phyloP scores from a whole-genome alignment of 495 filamentous ascomycete species.

The Ascobolus immersus region DNA sequence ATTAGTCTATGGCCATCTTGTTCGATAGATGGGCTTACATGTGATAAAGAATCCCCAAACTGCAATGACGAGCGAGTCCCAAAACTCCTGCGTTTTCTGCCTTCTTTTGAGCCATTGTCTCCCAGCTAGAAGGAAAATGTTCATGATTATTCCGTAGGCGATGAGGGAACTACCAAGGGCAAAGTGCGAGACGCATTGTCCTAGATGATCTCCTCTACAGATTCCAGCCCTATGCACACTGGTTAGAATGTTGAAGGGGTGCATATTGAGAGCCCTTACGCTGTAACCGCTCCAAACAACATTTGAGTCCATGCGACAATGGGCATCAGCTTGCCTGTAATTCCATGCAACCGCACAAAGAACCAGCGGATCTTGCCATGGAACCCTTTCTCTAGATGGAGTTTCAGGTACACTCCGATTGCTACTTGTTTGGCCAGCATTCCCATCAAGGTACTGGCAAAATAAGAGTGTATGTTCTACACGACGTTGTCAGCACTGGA shows the following conservation, averaged over 20 bases:
- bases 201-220: constrained; percentile 70
- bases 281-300: constrained; percentile 83
- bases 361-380: constrained; percentile 50
- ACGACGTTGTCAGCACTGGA: background rate
- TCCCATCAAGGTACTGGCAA: constrained; percentile 56
- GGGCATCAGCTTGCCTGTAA: constrained; percentile 69
- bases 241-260: background rate
- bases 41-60: constrained; percentile 79
- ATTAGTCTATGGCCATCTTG: no score
- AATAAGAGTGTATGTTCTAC: constrained; percentile 55
- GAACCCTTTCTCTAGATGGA: constrained; percentile 65
- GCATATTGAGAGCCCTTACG: constrained; percentile 14
- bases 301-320: constrained; percentile 81
- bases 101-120: constrained; percentile 66
- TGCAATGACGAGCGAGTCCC: constrained; percentile 73
- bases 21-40: constrained; percentile 17
- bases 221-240: constrained; percentile 40
- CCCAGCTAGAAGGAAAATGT: constrained; percentile 64
- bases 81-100: constrained; percentile 87
- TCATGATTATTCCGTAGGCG: constrained; percentile 69
- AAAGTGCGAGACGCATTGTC: constrained; percentile 88
- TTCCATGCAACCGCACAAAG: constrained; percentile 46
- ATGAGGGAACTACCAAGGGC: constrained; percentile 89
- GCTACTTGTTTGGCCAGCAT: constrained; percentile 50
- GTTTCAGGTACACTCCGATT: constrained; percentile 64